Evolutionary conservation across 31 red algal species (phyloP).

Genomic region (Bonnemaisonia californica): DNA sequence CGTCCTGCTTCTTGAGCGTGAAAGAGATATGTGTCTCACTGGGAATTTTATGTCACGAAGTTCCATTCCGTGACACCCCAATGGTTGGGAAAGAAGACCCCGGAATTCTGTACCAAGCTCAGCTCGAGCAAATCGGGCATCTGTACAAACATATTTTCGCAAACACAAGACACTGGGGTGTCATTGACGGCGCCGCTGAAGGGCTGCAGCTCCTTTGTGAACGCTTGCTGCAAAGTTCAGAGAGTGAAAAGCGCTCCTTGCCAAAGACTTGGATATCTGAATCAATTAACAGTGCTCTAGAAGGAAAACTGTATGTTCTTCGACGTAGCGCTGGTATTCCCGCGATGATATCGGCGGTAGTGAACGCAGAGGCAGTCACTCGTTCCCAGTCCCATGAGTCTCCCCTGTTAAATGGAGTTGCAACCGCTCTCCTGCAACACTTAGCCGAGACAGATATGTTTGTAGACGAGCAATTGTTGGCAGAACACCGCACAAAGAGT

Average conservation of each 20-base stretch:
- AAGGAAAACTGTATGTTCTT: slow-evolving; percentile 63
- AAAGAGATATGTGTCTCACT: slow-evolving; percentile 69
- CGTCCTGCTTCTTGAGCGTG: slow-evolving; percentile 61
- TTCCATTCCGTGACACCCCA: slow-evolving; percentile 10
- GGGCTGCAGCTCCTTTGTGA: slow-evolving; percentile 60
- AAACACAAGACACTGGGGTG: slow-evolving; percentile 65
- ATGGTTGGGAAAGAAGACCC: background rate
- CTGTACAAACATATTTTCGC: slow-evolving; percentile 38
- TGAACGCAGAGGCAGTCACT: slow-evolving; percentile 46
- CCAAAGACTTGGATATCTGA: slow-evolving; percentile 33
- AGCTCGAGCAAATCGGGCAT: slow-evolving; percentile 33
- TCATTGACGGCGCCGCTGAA: slow-evolving; percentile 61
- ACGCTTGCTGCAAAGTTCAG: slow-evolving; percentile 19
- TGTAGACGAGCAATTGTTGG: background rate
- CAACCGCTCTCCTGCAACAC: slow-evolving; percentile 25
- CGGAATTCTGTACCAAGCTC: slow-evolving; percentile 6
- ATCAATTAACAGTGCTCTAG: slow-evolving; percentile 18
- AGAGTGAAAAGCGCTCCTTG: slow-evolving; percentile 18
- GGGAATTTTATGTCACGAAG: slow-evolving; percentile 39
- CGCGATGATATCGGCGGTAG: slow-evolving; percentile 34
- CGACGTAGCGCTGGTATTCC: slow-evolving; percentile 65
- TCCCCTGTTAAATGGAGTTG: slow-evolving; percentile 38
- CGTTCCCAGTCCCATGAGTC: slow-evolving; percentile 28
- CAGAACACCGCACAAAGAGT: slow-evolving; percentile 16
- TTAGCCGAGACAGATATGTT: slow-evolving; percentile 33